Evolutionary conservation across 192 early-diverging fungal species (phyloP).

Genomic region (Gaertneriomyces semiglobifer): DNA sequence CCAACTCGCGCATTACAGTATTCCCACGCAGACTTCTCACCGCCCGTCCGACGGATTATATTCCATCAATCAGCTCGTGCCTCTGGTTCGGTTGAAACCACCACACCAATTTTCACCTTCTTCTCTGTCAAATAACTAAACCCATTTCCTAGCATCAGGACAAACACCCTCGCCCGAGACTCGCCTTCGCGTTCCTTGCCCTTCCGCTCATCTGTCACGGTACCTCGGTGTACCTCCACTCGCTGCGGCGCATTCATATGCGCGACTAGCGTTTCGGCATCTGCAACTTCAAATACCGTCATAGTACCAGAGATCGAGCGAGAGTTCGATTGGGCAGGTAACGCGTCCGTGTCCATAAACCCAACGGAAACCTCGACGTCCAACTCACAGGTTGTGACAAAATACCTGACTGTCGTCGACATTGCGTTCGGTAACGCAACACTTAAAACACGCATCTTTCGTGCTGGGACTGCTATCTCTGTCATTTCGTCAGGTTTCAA

Average conservation of each 20-base stretch:
- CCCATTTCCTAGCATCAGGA: constrained; percentile 20
- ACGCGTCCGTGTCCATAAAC: neutral
- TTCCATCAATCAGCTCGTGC: too few relatives aligned
- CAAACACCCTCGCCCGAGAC: neutral
- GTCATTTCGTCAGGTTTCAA: neutral
- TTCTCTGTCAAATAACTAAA: constrained; percentile 30
- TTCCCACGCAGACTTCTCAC: too few relatives aligned
- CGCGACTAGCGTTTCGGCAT: too few relatives aligned
- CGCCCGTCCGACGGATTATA: too few relatives aligned
- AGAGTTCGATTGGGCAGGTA: neutral
- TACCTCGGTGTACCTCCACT: neutral
- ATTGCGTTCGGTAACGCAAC: neutral
- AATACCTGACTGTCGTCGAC: neutral
- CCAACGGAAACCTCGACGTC: constrained; percentile 5
- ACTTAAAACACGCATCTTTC: neutral
- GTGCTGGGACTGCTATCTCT: constrained; percentile 5
- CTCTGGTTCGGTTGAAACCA: too few relatives aligned
- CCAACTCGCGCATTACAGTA: too few relatives aligned
- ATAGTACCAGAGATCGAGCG: too few relatives aligned
- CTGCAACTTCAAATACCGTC: too few relatives aligned
- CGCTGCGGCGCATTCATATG: neutral
- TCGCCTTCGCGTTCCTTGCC: neutral
- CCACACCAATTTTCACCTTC: constrained; percentile 2
- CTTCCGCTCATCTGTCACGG: neutral
- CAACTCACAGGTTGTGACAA: constrained; percentile 1